Percentiles rank a stretch among this genome's conserved stretches.
Conservation (phyloP, 805 yeast species). For the Debaryomyces hansenii region DNA sequence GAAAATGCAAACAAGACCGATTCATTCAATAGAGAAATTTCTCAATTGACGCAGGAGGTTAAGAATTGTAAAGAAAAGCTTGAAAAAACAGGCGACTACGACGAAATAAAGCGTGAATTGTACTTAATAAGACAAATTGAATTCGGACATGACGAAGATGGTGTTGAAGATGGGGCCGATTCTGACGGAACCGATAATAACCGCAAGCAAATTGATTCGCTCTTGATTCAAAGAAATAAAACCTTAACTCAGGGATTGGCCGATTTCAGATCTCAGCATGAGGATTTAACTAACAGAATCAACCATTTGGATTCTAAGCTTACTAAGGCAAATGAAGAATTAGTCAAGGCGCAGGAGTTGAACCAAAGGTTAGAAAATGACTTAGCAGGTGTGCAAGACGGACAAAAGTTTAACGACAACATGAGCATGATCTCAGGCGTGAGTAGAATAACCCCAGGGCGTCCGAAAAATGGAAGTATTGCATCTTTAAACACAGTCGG, state of each 20-base stretch:
- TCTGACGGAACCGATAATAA: constrained; percentile 21
- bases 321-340: constrained; percentile 31
- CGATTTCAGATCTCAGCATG: constrained; percentile 59
- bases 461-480: constrained; percentile 29
- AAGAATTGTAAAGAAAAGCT: constrained; percentile 50
- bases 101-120: constrained; percentile 76
- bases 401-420: constrained; percentile 55
- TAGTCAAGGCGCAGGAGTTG: constrained; percentile 41
- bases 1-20: constrained; percentile 35
- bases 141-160: constrained; percentile 54
- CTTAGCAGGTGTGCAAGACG: constrained; percentile 56
- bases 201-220: constrained; percentile 46
- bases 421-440: constrained; percentile 67
- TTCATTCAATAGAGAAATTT: constrained; percentile 44
- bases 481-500: constrained; percentile 34
- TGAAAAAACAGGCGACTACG: constrained; percentile 64
- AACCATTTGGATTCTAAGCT: constrained; percentile 39
- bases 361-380: constrained; percentile 75
- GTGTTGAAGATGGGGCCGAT: constrained; percentile 30
- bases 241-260: constrained; percentile 70
- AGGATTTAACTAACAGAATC: constrained; percentile 43
- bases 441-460: constrained; percentile 22
- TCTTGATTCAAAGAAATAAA: constrained; percentile 69
- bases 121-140: constrained; percentile 71
- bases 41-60: constrained; percentile 51